These are phyloP conservation scores for Hymenoscyphus fructigenus DNA, from an alignment of 2,329 filamentous ascomycete species.

Conservation along the genomic window DNA sequence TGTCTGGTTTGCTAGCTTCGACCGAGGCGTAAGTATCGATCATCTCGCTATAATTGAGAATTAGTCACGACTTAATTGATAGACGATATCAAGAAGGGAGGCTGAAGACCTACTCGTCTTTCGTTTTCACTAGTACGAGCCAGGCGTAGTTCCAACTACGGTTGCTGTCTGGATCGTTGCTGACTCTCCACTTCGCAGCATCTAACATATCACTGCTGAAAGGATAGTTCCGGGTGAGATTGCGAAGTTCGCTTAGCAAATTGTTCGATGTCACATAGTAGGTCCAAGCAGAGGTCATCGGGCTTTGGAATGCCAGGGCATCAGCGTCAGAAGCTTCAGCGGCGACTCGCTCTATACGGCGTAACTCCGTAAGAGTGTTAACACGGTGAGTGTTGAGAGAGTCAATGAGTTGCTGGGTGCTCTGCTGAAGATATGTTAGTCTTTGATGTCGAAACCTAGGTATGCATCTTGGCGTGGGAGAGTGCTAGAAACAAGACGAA, in stretches of 20 bases:
- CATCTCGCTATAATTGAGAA: constrained; percentile 47
- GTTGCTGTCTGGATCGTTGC: constrained; percentile 62
- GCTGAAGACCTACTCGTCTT: constrained; percentile 54
- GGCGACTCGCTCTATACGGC: constrained; percentile 67
- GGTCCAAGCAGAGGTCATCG: constrained; percentile 70
- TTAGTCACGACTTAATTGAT: constrained; percentile 11
- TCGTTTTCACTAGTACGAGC: constrained; percentile 67
- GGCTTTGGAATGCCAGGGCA: constrained; percentile 57
- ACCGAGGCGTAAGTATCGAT: constrained; percentile 59
- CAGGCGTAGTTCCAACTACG: constrained; percentile 77
- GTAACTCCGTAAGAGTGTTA: constrained; percentile 71
- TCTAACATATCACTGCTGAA: constrained; percentile 64
- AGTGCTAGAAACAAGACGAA: neutral
- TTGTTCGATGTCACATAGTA: constrained; percentile 72
- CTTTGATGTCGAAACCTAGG: neutral
- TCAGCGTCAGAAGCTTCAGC: constrained; percentile 57
- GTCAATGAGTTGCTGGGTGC: constrained; percentile 54
- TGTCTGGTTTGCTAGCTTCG: constrained; percentile 62
- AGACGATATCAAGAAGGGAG: neutral
- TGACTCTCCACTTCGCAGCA: constrained; percentile 64
- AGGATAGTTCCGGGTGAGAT: constrained; percentile 65
- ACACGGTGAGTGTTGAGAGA: constrained; percentile 65
- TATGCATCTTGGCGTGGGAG: neutral
- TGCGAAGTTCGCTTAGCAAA: constrained; percentile 67
- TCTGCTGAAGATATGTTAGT: constrained; percentile 25